Conservation (phyloP, 176 grass and related monocot genomes). For the Oryza meyeriana region DNA sequence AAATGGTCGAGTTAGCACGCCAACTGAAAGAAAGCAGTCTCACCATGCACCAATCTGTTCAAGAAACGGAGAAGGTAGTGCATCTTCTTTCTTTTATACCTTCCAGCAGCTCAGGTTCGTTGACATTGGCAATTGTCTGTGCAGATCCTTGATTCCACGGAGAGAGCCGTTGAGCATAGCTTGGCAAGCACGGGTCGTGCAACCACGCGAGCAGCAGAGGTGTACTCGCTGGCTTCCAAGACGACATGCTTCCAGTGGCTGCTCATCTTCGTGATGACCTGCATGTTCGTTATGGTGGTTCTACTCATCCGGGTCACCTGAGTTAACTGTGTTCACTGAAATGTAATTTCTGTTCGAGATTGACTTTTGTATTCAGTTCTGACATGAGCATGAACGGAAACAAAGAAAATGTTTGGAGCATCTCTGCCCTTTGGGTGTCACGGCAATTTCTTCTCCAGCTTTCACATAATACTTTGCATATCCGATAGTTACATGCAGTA, state of each 20-base stretch:
- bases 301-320: conserved; percentile 81
- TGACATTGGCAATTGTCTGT: background rate
- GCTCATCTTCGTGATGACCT: conserved; percentile 79
- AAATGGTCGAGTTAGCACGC: conserved; percentile 81
- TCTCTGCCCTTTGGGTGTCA: background rate
- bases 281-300: conserved; percentile 89
- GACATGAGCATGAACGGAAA: background rate
- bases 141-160: conserved; percentile 85
- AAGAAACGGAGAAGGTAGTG: conserved; percentile 69
- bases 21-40: conserved; percentile 85
- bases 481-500: too few species aligned
- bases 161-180: conserved; percentile 78
- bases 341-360: background rate
- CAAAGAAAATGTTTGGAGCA: background rate
- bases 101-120: background rate
- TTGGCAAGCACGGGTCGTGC: conserved; percentile 60
- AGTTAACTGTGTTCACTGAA: background rate
- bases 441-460: background rate
- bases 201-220: conserved; percentile 57
- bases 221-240: conserved; percentile 68
- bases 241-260: conserved; percentile 91
- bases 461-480: background rate
- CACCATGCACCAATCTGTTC: conserved; percentile 78
- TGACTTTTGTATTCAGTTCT: background rate
- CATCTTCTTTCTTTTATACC: background rate